Conservation (phyloP, 2,329 filamentous ascomycete species). For the Phyllosticta citriasiana region DNA sequence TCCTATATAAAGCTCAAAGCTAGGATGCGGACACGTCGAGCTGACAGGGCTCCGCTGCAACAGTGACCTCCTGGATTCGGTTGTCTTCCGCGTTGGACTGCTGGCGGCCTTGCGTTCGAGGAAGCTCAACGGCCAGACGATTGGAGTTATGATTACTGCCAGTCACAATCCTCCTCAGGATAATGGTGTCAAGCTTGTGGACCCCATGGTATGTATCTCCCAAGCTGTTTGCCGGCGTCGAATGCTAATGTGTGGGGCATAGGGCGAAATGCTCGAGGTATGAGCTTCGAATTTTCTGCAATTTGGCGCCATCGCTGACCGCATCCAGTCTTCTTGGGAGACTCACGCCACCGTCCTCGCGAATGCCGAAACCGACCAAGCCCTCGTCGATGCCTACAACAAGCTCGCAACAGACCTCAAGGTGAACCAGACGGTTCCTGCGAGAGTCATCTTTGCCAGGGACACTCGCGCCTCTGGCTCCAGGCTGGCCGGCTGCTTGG, state of each 20-base stretch:
- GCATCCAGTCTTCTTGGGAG: slow-evolving; percentile 69
- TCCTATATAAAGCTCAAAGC: slow-evolving; percentile 14
- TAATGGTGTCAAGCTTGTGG: slow-evolving; percentile 71
- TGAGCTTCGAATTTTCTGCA: slow-evolving; percentile 11
- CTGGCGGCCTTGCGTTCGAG: slow-evolving; percentile 81
- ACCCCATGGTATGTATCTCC: slow-evolving; percentile 60
- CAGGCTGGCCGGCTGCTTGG: slow-evolving; percentile 67
- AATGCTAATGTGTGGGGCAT: background rate
- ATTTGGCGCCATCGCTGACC: slow-evolving; percentile 5
- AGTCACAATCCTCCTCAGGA: slow-evolving; percentile 56
- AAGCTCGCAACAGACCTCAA: slow-evolving; percentile 57
- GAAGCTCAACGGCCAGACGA: slow-evolving; percentile 79
- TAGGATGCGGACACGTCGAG: slow-evolving; percentile 16
- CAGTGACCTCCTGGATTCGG: slow-evolving; percentile 74
- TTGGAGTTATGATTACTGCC: slow-evolving; percentile 72
- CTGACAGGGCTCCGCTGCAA: slow-evolving; percentile 19
- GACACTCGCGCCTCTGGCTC: slow-evolving; percentile 91
- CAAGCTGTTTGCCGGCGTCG: background rate
- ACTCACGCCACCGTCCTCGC: slow-evolving; percentile 77
- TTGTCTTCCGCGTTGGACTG: slow-evolving; percentile 86
- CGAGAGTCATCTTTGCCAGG: slow-evolving; percentile 78
- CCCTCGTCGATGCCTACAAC: slow-evolving; percentile 58
- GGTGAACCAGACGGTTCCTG: slow-evolving; percentile 56
- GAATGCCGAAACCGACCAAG: slow-evolving; percentile 67
- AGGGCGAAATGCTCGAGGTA: slow-evolving; percentile 93